phyloP scores from a whole-genome alignment of 2,329 filamentous ascomycete genomes.

The Penicillium frequentans region DNA sequence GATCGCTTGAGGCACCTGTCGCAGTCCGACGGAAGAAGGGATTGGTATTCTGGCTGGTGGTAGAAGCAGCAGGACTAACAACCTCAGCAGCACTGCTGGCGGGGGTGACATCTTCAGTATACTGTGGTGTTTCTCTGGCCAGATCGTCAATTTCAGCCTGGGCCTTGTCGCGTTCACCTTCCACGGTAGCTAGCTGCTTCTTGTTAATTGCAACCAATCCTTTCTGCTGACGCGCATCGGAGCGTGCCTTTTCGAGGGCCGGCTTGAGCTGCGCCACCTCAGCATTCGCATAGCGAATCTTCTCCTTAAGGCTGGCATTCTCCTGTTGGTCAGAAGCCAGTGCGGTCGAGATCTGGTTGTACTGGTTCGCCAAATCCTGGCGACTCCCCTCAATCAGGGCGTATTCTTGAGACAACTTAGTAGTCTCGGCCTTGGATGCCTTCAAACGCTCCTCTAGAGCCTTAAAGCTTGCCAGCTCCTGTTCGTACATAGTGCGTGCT shows the following conservation, averaged over 20 bases:
- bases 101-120: conserved; percentile 50
- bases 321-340: conserved; percentile 87
- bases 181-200: conserved; percentile 89
- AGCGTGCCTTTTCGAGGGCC: conserved; percentile 88
- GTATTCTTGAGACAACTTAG: conserved; percentile 80
- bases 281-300: conserved; percentile 77
- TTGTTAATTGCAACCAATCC: conserved; percentile 97
- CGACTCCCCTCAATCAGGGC: conserved; percentile 78
- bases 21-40: conserved; percentile 79
- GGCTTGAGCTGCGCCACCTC: conserved; percentile 84
- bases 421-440: conserved; percentile 73
- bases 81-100: conserved; percentile 51
- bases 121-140: conserved; percentile 60
- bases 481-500: conserved; percentile 84
- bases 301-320: conserved; percentile 81
- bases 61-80: conserved; percentile 64
- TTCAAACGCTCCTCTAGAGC: conserved; percentile 80
- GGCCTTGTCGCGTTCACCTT: conserved; percentile 84
- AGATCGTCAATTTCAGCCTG: conserved; percentile 72
- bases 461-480: conserved; percentile 85
- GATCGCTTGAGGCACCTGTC: conserved; percentile 48
- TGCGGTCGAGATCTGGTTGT: conserved; percentile 70
- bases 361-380: conserved; percentile 79
- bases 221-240: conserved; percentile 91
- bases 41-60: conserved; percentile 74